Evolutionary conservation across 177 flowering plant species (phyloP), one percentile per base, ranked within the genome.

Genomic region (Telopea speciosissima): DNA sequence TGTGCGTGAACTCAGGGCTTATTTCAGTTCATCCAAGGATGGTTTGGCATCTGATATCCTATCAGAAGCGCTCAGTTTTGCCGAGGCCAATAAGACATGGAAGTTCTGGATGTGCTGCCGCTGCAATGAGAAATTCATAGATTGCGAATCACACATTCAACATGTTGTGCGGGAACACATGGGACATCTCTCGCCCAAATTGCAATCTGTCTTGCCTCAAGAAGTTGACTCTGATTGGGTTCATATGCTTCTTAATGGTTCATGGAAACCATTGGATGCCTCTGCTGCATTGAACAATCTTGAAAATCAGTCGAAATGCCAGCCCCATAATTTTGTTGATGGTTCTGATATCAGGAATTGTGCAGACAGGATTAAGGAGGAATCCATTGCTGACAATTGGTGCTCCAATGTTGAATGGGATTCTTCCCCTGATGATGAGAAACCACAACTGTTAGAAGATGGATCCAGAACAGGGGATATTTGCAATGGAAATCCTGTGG

Each of bases 241-340:
- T 70, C 96, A 90, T 72, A 90, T 91, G 97, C 86, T 96, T 72
- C 81, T 86, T 1, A 83, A 79, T 67, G 86, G 90, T 73, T 66
- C 85, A 44, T 96, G 97, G 98, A 93, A 89, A 76, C 97, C 99
- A 1, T 60, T 93, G 70, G 96, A 96, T 78, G 71, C 84, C 22
- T 79, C 61, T 58, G 61, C 61, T 21, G 61, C 61, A 19, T 7
- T 58, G n/a, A 82, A 81, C 71, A 82, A 89, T 85, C 80, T 89
- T 62, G 86, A 80, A 16, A 70, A 77, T 74, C 79, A 78, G 72
- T 78, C 80, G 12, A 85, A 83, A 74, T 63, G 80, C 70, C 81
- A 72, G 7, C 76, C 72, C 63, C 60, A 76, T 60, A 79, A 76
- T 25, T 40, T 75, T 67, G 58, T 42, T 24, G 85, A 81, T 54